phyloP scores from a whole-genome alignment of 1,139 yeast species.

The Pichia sp. region DNA sequence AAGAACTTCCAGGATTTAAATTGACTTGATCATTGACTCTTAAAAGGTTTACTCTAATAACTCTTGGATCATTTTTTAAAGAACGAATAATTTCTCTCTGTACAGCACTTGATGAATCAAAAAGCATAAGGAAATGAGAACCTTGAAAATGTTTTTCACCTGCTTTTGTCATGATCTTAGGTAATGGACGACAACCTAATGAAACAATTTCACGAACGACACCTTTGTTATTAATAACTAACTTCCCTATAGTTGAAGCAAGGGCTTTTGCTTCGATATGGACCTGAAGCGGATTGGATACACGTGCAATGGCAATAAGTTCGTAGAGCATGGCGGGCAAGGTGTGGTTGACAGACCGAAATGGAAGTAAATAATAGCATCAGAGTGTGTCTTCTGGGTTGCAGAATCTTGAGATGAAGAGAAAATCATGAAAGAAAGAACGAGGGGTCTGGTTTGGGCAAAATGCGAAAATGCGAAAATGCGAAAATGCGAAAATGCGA shows the following conservation, averaged over 20 bases:
- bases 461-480: too few species aligned
- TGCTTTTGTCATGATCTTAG: slow-evolving; percentile 75
- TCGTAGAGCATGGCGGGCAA: slow-evolving; percentile 68
- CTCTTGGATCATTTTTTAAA: slow-evolving; percentile 81
- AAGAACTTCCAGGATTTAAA: slow-evolving; percentile 50
- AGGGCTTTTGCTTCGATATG: slow-evolving; percentile 57
- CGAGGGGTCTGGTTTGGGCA: too few species aligned
- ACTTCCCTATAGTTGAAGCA: slow-evolving; percentile 62
- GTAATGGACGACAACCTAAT: slow-evolving; percentile 72
- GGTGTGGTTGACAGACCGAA: background rate
- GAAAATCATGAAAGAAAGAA: too few species aligned
- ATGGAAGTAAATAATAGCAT: too few species aligned
- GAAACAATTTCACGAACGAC: slow-evolving; percentile 78
- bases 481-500: too few species aligned
- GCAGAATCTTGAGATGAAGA: too few species aligned
- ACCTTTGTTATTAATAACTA: slow-evolving; percentile 85
- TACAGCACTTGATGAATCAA: slow-evolving; percentile 80
- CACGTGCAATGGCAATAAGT: slow-evolving; percentile 83
- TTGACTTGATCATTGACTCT: slow-evolving; percentile 56
- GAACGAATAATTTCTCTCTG: slow-evolving; percentile 82
- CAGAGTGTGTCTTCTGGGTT: too few species aligned
- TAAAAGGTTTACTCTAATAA: slow-evolving; percentile 69
- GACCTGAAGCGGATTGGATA: slow-evolving; percentile 48
- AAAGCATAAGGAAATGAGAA: slow-evolving; percentile 76
- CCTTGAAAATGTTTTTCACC: slow-evolving; percentile 91